A percentile compares a stretch with the other conserved stretches of the same genome.
Evolutionary conservation across 768 basidiomycete genomes (phyloP).

Genomic region (Pisolithus sp.): DNA sequence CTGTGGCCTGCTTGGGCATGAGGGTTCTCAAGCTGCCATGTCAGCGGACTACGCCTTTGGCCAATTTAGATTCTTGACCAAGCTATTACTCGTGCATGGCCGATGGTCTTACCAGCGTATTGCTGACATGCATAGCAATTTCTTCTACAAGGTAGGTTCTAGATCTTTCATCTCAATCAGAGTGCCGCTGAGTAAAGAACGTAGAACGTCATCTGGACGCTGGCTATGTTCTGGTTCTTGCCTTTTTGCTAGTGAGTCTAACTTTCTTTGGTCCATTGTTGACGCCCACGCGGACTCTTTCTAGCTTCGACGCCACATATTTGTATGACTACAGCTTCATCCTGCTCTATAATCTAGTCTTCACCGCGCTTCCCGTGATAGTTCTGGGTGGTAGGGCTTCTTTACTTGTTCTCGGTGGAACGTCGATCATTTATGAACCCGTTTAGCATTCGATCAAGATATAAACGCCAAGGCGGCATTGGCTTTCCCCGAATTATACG

Average conservation of each 20-base stretch:
- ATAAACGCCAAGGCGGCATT: conserved; percentile 83
- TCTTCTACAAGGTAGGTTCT: conserved; percentile 87
- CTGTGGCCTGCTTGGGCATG: conserved; percentile 86
- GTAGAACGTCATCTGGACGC: conserved; percentile 88
- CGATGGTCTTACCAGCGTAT: conserved; percentile 96
- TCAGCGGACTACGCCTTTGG: conserved; percentile 98
- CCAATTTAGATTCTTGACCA: conserved; percentile 91
- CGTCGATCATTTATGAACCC: background rate
- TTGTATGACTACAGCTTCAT: conserved; percentile 94
- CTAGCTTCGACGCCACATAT: conserved; percentile 89
- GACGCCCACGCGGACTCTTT: conserved; percentile 10
- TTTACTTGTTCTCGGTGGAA: background rate
- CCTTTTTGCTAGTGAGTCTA: conserved; percentile 67
- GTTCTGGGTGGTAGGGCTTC: conserved; percentile 68
- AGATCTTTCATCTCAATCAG: background rate
- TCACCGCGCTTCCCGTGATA: conserved; percentile 91
- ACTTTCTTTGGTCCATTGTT: background rate
- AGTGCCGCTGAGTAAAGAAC: background rate
- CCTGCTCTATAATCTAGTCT: conserved; percentile 83
- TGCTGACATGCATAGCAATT: conserved; percentile 95
- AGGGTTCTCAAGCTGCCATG: conserved; percentile 98
- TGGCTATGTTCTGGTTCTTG: conserved; percentile 91
- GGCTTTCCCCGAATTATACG: conserved; percentile 93
- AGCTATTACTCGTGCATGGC: conserved; percentile 88
- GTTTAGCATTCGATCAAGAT: conserved; percentile 85